A percentile compares a stretch with the other conserved stretches of the same genome.
phyloP scores from a whole-genome alignment of 352 stramenopile species.

The Elongisporangium anandrum region DNA sequence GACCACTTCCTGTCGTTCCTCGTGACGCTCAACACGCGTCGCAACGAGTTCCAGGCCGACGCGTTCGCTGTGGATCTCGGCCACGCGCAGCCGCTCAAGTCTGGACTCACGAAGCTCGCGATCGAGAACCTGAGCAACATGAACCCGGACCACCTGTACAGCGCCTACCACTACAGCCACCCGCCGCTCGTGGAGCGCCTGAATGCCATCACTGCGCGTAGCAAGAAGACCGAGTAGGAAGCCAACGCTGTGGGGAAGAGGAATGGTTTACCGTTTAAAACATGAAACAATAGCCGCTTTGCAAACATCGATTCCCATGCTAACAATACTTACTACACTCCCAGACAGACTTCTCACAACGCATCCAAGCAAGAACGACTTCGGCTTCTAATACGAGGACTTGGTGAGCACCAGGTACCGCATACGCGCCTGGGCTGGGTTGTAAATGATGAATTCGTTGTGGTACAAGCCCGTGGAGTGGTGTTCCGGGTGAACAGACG shows the following conservation, averaged over 20 bases:
- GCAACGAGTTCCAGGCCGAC: conserved; percentile 90
- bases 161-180: conserved; percentile 97
- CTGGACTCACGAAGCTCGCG: conserved; percentile 95
- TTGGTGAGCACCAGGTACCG: conserved; percentile 70
- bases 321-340: conserved; percentile 3
- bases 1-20: conserved; percentile 74
- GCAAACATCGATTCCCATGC: not conserved
- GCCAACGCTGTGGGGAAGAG: conserved; percentile 3
- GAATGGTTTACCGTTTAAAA: conserved; percentile 1
- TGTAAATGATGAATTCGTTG: conserved; percentile 88
- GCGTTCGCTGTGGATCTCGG: conserved; percentile 92
- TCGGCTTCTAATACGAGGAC: conserved; percentile 31
- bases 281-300: conserved; percentile 6
- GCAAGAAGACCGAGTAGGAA: conserved; percentile 57
- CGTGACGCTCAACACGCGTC: conserved; percentile 72
- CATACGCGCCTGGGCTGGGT: conserved; percentile 72
- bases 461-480: conserved; percentile 46
- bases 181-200: conserved; percentile 95
- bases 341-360: conserved; percentile 13
- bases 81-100: conserved; percentile 89
- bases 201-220: conserved; percentile 79
- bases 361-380: conserved; percentile 7
- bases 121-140: conserved; percentile 97
- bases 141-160: conserved; percentile 94
- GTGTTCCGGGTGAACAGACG: conserved; percentile 45